phyloP scores from a whole-genome alignment of 2,329 filamentous ascomycete genomes.

The Sphaerulina vaccinii region DNA sequence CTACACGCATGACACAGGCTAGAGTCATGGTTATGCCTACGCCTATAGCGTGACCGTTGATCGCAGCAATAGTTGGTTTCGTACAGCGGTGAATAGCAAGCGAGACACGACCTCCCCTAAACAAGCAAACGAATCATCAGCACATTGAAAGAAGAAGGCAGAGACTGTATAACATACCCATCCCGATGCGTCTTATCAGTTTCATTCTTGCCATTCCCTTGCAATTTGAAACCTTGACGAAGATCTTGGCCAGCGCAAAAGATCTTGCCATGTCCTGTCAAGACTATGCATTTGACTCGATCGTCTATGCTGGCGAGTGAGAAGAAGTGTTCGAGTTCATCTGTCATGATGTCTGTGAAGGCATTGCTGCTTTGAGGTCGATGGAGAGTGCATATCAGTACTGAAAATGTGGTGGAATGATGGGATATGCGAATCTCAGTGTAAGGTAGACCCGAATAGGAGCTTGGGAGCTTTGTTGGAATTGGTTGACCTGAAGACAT shows the following conservation, averaged over 20 bases:
- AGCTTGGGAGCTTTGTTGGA: background rate
- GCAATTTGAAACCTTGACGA: constrained; percentile 24
- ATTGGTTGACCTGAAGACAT: constrained; percentile 10
- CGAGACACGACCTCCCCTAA: constrained; percentile 22
- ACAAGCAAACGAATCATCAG: constrained; percentile 1
- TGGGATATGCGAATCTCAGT: constrained; percentile 25
- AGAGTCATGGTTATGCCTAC: constrained; percentile 28
- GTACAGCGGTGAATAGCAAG: constrained; percentile 26
- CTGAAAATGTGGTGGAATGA: constrained; percentile 23
- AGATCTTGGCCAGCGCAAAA: constrained; percentile 28
- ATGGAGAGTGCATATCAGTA: constrained; percentile 23
- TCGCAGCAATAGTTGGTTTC: constrained; percentile 26
- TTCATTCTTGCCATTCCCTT: constrained; percentile 23
- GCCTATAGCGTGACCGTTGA: constrained; percentile 25
- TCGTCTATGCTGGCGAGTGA: constrained; percentile 25
- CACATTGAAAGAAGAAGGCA: background rate
- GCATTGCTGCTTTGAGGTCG: constrained; percentile 23
- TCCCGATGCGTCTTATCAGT: constrained; percentile 27
- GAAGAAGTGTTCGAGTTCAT: constrained; percentile 28
- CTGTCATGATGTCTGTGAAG: constrained; percentile 28
- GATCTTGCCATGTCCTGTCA: constrained; percentile 24
- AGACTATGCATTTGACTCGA: constrained; percentile 21
- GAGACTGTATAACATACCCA: constrained; percentile 23
- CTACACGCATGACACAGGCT: constrained; percentile 20
- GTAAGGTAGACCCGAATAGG: constrained; percentile 12